phyloP scores from a whole-genome alignment of 257 asterid species.

The Solanum arcanum region DNA sequence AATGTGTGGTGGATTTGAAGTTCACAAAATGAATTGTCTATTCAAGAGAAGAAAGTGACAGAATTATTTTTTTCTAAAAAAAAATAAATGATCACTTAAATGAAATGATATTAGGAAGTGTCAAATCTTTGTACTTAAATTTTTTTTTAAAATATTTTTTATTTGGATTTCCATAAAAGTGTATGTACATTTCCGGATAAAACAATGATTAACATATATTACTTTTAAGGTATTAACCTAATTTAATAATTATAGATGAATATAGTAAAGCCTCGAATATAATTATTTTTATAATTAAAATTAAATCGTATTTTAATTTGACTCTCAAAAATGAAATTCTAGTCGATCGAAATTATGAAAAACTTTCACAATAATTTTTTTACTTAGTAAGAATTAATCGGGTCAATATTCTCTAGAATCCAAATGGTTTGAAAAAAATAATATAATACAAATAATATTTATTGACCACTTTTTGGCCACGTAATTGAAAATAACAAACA shows the following conservation, averaged over 20 bases:
- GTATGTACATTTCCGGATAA: neutral
- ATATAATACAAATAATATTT: neutral
- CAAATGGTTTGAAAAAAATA: neutral
- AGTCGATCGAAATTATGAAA: neutral
- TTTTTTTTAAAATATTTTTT: neutral
- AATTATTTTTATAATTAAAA: neutral
- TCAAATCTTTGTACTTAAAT: neutral
- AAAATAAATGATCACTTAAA: neutral
- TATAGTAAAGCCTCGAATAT: neutral
- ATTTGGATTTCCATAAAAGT: neutral
- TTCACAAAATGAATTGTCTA: neutral
- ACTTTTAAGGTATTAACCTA: neutral
- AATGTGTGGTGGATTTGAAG: neutral
- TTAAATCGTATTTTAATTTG: accelerated
- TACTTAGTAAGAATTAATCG: neutral
- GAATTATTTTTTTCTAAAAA: neutral
- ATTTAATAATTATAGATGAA: neutral
- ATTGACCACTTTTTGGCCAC: neutral
- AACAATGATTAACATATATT: neutral
- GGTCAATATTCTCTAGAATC: neutral
- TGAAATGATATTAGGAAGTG: neutral
- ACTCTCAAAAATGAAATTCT: neutral
- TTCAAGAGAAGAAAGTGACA: neutral
- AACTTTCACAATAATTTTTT: neutral
- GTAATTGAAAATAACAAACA: neutral